Percentiles rank a stretch among this genome's conserved stretches.
phyloP scores from a whole-genome alignment of 2,329 filamentous ascomycete species.

The Biscogniauxia sp. region DNA sequence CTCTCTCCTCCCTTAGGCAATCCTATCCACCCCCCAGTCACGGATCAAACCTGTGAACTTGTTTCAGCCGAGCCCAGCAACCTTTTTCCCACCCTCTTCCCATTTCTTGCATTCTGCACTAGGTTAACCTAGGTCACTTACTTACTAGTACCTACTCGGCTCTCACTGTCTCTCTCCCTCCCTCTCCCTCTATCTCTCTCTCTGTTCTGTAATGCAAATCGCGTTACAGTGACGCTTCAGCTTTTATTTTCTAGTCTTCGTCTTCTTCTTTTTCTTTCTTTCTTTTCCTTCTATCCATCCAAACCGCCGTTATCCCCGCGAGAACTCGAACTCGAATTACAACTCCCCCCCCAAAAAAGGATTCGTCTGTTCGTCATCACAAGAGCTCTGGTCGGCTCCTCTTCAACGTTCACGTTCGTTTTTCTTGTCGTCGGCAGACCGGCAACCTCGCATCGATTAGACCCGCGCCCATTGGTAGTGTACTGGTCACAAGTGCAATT shows the following conservation, averaged over 20 bases:
- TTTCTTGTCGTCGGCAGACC: not conserved
- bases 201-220: not conserved
- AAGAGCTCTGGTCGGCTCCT: not conserved
- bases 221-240: not conserved
- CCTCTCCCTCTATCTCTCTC: not conserved
- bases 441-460: not conserved
- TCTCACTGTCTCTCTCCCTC: too few relatives aligned
- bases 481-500: not conserved
- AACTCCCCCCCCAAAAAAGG: too few relatives aligned
- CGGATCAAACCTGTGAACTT: not conserved
- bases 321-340: not conserved
- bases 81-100: not conserved
- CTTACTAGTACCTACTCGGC: too few relatives aligned
- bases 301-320: not conserved
- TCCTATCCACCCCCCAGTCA: not conserved
- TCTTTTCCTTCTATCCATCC: not conserved
- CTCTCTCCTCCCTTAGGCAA: not conserved
- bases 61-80: not conserved
- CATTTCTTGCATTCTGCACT: not conserved
- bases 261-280: not conserved
- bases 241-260: not conserved
- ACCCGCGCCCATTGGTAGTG: not conserved
- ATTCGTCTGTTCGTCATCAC: not conserved
- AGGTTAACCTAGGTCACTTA: too few relatives aligned
- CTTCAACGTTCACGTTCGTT: not conserved